Percentiles rank a stretch among this genome's conserved stretches.
Evolutionary conservation across 331 rosid species (phyloP).

Genomic region (Acacia concinna): DNA sequence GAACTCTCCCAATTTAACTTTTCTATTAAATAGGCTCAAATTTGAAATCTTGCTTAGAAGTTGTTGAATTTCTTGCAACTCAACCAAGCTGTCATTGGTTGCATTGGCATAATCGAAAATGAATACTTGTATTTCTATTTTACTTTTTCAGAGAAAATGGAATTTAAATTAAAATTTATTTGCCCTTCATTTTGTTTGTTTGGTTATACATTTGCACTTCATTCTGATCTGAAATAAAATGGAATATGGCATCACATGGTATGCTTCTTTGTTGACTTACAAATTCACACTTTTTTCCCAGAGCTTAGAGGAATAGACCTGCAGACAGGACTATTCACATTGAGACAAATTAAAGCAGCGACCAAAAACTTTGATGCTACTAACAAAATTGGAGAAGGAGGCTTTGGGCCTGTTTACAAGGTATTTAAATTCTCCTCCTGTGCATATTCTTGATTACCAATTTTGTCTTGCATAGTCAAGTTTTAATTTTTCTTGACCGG

Average conservation of each 20-base stretch:
- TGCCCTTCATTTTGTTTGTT: neutral
- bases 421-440: conserved; percentile 40
- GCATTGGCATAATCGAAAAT: neutral
- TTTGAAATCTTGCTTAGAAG: neutral
- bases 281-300: conserved; percentile 31
- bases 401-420: conserved; percentile 91
- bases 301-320: conserved; percentile 82
- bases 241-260: neutral
- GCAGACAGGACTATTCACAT: conserved; percentile 80
- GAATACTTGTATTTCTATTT: neutral
- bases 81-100: neutral
- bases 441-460: neutral
- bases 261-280: conserved; percentile 25
- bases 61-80: neutral
- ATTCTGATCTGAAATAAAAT: conserved; percentile 7
- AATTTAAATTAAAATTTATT: neutral
- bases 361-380: conserved; percentile 74
- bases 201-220: neutral
- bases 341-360: conserved; percentile 81
- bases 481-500: neutral
- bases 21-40: neutral
- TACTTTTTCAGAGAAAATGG: neutral
- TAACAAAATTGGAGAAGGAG: conserved; percentile 92
- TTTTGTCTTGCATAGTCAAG: neutral
- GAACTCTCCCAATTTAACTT: neutral